These are phyloP conservation scores for Penicillium arizonense DNA, from an alignment of 495 filamentous ascomycete genomes.

Conservation along the genomic window DNA sequence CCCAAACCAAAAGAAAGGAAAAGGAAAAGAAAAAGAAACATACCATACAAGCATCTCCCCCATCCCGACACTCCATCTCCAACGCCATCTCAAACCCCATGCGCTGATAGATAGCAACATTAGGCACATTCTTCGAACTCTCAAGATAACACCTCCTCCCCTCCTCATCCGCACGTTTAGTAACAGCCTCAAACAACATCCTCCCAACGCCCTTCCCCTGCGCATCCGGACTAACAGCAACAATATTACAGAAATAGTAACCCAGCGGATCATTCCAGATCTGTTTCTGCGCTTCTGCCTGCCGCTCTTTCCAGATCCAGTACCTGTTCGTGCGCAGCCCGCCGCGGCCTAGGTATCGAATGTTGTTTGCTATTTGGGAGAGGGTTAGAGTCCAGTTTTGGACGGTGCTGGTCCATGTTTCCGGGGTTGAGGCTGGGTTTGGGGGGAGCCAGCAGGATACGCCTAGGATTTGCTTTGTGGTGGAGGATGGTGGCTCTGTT, in stretches of 20 bases:
- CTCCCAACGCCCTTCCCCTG: constrained; percentile 60
- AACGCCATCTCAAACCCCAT: constrained; percentile 61
- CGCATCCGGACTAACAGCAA: constrained; percentile 58
- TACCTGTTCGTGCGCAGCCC: constrained; percentile 60
- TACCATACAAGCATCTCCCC: constrained; percentile 43
- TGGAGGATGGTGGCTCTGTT: constrained; percentile 9
- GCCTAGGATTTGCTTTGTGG: constrained; percentile 49
- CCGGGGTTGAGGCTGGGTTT: constrained; percentile 33
- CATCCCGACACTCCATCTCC: constrained; percentile 60
- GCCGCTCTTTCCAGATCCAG: constrained; percentile 64
- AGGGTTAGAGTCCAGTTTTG: constrained; percentile 57
- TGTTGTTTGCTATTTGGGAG: constrained; percentile 55
- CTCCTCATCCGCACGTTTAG: constrained; percentile 54
- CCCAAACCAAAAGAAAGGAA: not conserved
- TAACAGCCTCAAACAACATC: constrained; percentile 54
- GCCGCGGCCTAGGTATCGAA: constrained; percentile 53
- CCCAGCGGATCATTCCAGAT: constrained; percentile 60
- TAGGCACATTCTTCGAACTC: constrained; percentile 57
- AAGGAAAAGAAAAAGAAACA: constrained; percentile 2
- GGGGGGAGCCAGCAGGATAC: constrained; percentile 66
- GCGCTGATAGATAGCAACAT: constrained; percentile 62
- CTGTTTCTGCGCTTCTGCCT: constrained; percentile 52
- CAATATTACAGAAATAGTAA: constrained; percentile 69
- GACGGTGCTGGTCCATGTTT: constrained; percentile 53
- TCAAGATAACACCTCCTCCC: constrained; percentile 62